Conservation (phyloP, 176 grass and related monocot genomes). For the Neostapfia colusana region DNA sequence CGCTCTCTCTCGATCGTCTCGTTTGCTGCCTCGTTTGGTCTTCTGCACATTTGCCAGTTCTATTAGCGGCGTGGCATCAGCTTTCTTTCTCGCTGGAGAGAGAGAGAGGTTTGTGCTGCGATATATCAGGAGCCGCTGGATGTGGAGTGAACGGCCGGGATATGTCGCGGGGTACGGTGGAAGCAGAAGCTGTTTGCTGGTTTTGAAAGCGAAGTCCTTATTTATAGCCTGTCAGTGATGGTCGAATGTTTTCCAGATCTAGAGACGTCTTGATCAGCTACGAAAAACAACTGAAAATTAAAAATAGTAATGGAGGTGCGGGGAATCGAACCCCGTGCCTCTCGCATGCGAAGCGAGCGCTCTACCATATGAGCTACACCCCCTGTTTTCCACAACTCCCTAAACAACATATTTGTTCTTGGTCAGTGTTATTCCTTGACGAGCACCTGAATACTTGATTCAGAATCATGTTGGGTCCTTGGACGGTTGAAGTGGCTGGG, state of each 20-base stretch:
- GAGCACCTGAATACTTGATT: too few species aligned
- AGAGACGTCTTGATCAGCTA: too few species aligned
- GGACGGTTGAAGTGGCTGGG: too few species aligned
- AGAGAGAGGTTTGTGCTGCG: not conserved
- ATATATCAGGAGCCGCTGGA: not conserved
- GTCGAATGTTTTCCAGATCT: too few species aligned
- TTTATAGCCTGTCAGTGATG: not conserved
- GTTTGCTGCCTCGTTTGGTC: too few species aligned
- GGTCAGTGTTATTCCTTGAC: too few species aligned
- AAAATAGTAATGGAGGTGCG: conserved; percentile 77
- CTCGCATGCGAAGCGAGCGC: conserved; percentile 99
- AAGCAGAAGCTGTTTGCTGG: not conserved
- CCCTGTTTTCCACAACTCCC: too few species aligned
- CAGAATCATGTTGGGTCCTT: too few species aligned
- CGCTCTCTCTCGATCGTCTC: too few species aligned
- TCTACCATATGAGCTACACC: conserved; percentile 99
- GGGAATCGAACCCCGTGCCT: conserved; percentile 99
- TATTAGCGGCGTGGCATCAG: not conserved
- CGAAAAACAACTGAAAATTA: too few species aligned
- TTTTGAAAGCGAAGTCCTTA: not conserved
- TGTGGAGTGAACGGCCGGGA: not conserved
- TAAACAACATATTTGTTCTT: too few species aligned
- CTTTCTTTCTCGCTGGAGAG: not conserved
- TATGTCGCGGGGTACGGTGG: not conserved
- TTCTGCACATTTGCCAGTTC: not conserved